Evolutionary conservation across 306 rosid species (phyloP).

Genomic region (Adenanthera pavonina): DNA sequence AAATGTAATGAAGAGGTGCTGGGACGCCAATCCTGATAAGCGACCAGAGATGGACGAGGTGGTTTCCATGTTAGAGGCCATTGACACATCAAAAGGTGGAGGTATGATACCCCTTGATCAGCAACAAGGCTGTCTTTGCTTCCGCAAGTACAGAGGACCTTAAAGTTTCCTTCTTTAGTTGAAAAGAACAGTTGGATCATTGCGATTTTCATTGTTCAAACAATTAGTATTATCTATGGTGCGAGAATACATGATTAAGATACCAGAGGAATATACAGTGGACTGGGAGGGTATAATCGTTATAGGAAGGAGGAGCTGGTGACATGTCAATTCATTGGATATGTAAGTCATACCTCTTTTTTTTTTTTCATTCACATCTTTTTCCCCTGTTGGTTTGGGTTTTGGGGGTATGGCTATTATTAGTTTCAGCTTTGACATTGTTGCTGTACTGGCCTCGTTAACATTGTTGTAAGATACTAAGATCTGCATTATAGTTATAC

Average conservation of each 20-base stretch:
- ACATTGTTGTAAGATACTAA: slow-evolving; percentile 44
- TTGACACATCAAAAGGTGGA: slow-evolving; percentile 87
- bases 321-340: slow-evolving; percentile 36
- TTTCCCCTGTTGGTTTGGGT: slow-evolving; percentile 3
- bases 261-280: slow-evolving; percentile 45
- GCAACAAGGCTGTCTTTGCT: slow-evolving; percentile 80
- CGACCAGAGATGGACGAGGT: slow-evolving; percentile 92
- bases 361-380: slow-evolving; percentile 31
- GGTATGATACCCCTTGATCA: slow-evolving; percentile 92
- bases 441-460: slow-evolving; percentile 39
- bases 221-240: slow-evolving; percentile 46
- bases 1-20: slow-evolving; percentile 83
- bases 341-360: slow-evolving; percentile 45
- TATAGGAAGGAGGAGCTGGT: slow-evolving; percentile 43
- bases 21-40: slow-evolving; percentile 86
- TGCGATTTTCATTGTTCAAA: slow-evolving; percentile 51
- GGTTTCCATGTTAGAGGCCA: slow-evolving; percentile 77
- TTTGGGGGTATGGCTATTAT: slow-evolving; percentile 6
- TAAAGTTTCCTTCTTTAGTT: slow-evolving; percentile 32
- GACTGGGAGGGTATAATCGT: slow-evolving; percentile 37
- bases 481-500: slow-evolving; percentile 38
- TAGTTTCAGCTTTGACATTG: slow-evolving; percentile 31
- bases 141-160: slow-evolving; percentile 73
- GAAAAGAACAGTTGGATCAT: background rate
- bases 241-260: slow-evolving; percentile 45